Evolutionary conservation across 2,329 filamentous ascomycete species (phyloP).

Genomic region (Zasmidium cellare): DNA sequence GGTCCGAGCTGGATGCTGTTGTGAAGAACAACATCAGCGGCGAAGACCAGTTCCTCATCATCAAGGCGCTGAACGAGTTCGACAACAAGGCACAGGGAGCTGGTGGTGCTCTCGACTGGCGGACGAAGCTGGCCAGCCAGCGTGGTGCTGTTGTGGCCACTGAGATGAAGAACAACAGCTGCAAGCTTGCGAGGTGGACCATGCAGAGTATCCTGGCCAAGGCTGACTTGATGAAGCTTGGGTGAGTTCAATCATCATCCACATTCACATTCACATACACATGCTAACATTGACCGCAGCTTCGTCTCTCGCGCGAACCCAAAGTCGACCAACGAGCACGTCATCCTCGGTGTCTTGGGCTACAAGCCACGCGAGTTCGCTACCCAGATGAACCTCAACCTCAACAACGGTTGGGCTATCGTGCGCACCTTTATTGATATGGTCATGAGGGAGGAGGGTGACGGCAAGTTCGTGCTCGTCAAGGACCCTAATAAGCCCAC

Average conservation of each 20-base stretch:
- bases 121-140: slow-evolving; percentile 89
- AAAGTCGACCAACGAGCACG: slow-evolving; percentile 88
- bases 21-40: slow-evolving; percentile 92
- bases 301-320: slow-evolving; percentile 95
- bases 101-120: slow-evolving; percentile 94
- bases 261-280: slow-evolving; percentile 2
- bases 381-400: slow-evolving; percentile 94
- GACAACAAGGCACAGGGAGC: slow-evolving; percentile 96
- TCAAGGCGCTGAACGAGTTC: slow-evolving; percentile 98
- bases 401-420: slow-evolving; percentile 98
- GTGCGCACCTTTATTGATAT: slow-evolving; percentile 97
- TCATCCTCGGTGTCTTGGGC: slow-evolving; percentile 90
- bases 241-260: slow-evolving; percentile 56
- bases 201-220: slow-evolving; percentile 94
- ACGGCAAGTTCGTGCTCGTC: slow-evolving; percentile 74
- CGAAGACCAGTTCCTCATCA: slow-evolving; percentile 85
- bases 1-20: slow-evolving; percentile 92
- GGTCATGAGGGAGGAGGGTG: slow-evolving; percentile 69
- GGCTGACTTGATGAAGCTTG: slow-evolving; percentile 98
- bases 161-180: slow-evolving; percentile 99
- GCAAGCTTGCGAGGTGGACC: slow-evolving; percentile 97
- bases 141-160: slow-evolving; percentile 96
- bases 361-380: slow-evolving; percentile 99
- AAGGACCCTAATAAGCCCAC: slow-evolving; percentile 97
- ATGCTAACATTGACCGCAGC: slow-evolving; percentile 48